These are phyloP conservation scores for Selenicereus undatus DNA, from an alignment of 148 eudicot genomes.

Conservation along the genomic window DNA sequence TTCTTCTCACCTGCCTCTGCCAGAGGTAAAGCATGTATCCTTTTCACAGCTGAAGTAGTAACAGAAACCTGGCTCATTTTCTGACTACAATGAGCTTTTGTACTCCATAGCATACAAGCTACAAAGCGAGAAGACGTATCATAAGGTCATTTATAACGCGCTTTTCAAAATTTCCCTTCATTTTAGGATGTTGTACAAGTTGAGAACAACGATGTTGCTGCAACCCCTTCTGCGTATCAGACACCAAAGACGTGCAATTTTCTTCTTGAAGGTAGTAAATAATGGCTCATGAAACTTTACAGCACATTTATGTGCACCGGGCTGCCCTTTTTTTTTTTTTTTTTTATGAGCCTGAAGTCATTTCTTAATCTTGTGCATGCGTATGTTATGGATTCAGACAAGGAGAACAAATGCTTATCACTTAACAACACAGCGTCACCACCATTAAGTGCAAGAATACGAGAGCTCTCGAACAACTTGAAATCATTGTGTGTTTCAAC, in stretches of 20 bases:
- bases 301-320: too few relatives aligned
- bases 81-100: too few relatives aligned
- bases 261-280: conserved; percentile 33
- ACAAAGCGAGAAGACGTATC: too few relatives aligned
- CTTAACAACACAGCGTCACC: conserved; percentile 45
- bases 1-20: conserved; percentile 16
- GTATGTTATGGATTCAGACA: conserved; percentile 27
- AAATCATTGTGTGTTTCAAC: conserved; percentile 53
- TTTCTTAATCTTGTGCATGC: neutral
- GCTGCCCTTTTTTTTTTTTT: too few relatives aligned
- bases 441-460: conserved; percentile 60
- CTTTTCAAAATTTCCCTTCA: neutral
- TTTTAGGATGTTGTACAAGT: conserved; percentile 22
- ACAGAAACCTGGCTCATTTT: too few relatives aligned
- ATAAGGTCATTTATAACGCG: neutral
- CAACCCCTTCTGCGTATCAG: conserved; percentile 24
- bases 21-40: conserved; percentile 12
- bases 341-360: neutral
- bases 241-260: conserved; percentile 24
- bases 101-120: too few relatives aligned
- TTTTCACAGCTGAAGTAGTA: neutral
- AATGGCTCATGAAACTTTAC: neutral
- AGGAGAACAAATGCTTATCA: conserved; percentile 38
- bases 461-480: conserved; percentile 54
- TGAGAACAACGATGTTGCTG: conserved; percentile 10